Evolutionary conservation across 257 asterid genomes (phyloP), one percentile per base, ranked within the genome.

Genomic region (Salvia rosmarinus): DNA sequence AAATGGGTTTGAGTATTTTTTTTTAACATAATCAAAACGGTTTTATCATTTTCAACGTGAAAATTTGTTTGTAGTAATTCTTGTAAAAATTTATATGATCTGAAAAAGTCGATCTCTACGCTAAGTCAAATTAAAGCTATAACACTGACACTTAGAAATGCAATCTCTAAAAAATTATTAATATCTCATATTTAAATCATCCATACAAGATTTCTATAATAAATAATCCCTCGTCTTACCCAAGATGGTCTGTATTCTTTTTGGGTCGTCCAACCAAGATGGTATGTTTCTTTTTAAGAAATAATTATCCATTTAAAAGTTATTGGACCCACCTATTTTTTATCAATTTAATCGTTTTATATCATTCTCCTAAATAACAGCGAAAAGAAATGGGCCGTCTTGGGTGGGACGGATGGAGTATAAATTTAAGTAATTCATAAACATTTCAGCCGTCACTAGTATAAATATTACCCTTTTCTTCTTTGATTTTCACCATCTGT

Each of bases 401-500:
- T n/a, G n/a, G n/a, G n/a, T n/a, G n/a, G n/a, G n/a, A n/a, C n/a
- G n/a, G n/a, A n/a, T n/a, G n/a, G n/a, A n/a, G n/a, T n/a, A 57
- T 30, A 6, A 8, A 16, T 9, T 1, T 25, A 56, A 28, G 6
- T 9, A 17, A 16, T 19, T 10, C n/a, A 32, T 1, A 35, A 60
- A 35, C 10, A 35, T 17, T 17, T 4, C 16, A 17, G 9, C 12
- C 28, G 8, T 8, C 37, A n/a, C 13, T 17, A 37, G 32, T 61
- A 61, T 61, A 61, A 60, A 61, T 61, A n/a, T 21, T 1, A 14
- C 5, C 32, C 20, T 61, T 11, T 61, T 37, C 47, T 10, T 37
- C 67, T 9, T 16, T 37, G 30, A 61, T 61, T 61, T 35, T 61
- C 67, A 35, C 66, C 59, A 52, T 52, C 34, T 52, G 0, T 21